Base-by-base conservation (phyloP, 2,329 filamentous ascomycete genomes). In the Colletotrichum chrysophilum region DNA sequence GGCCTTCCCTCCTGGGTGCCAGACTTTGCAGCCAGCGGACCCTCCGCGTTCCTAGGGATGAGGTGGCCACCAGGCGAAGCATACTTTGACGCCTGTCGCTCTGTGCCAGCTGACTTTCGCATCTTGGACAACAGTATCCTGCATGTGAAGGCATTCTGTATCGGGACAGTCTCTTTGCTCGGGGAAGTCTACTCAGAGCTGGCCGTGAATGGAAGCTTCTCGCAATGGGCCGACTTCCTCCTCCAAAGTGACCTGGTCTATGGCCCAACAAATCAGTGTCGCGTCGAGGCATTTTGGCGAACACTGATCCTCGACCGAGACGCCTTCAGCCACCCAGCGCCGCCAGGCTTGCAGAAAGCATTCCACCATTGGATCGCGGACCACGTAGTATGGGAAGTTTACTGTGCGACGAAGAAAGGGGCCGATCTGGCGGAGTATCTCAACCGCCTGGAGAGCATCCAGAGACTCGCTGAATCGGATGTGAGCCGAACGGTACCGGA, bases 221-320 rank as follows among this genome's bases (percentile, higher is more conserved):
- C 66, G 9, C 48, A 69, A n/a, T 77, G 76, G 76, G 70, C 74
- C 60, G 70, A 65, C 26, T 66, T 76, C 52, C 38, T 77, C 9
- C 38, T 77, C 26, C 77, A 81, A 60, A 79, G 77, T 14, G 79
- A 78, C n/a, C 21, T 55, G 2, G 77, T 72, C 2, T 81, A 81
- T 58, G 8, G 64, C 1, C 71, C 71, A 28, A 80, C 79, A 1
- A 34, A 75, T 10, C 77, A 81, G 34, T 79, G 78, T 69, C 78
- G 80, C 13, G 78, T 80, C 30, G 80, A 81, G 26, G 79, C 79
- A 26, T 80, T 81, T 70, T 81, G 79, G 77, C 77, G 80, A 16
- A 80, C 80, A 3, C 77, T 81, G 62, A 79, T 81, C 58, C 78
- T 77, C 70, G 80, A 80, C 58, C 75, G 75, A 16, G 76, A 81